These are phyloP conservation scores for Pleurotus pulmonarius DNA, from an alignment of 768 basidiomycete genomes.

Conservation along the genomic window DNA sequence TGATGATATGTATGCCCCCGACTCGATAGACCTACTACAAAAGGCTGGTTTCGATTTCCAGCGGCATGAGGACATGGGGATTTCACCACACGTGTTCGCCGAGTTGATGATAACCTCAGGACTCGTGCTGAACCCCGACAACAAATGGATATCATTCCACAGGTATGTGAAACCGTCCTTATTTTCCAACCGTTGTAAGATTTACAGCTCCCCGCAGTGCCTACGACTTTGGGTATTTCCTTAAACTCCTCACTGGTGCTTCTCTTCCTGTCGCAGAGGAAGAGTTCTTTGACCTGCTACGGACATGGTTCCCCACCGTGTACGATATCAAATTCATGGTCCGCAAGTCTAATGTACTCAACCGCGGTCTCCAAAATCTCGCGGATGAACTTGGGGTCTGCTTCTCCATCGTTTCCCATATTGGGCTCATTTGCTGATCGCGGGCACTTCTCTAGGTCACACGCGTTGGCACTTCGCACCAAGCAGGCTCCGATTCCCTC, in stretches of 20 bases:
- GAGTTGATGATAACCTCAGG: conserved; percentile 97
- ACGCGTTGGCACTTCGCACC: conserved; percentile 76
- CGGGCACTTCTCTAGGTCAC: conserved; percentile 57
- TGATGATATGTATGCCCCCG: conserved; percentile 98
- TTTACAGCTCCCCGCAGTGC: conserved; percentile 52
- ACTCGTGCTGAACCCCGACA: conserved; percentile 82
- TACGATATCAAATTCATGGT: conserved; percentile 99
- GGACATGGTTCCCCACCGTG: conserved; percentile 91
- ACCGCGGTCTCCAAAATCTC: conserved; percentile 90
- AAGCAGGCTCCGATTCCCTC: conserved; percentile 96
- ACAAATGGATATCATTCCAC: conserved; percentile 97
- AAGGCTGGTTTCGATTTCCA: conserved; percentile 97
- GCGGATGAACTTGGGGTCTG: conserved; percentile 92
- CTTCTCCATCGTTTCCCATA: background rate
- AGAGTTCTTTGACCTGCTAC: conserved; percentile 82
- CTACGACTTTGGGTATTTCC: conserved; percentile 98
- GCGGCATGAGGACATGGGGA: conserved; percentile 89
- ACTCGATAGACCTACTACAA: conserved; percentile 90
- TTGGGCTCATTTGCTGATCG: background rate
- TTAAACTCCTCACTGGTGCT: conserved; percentile 85
- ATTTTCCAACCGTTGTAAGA: background rate
- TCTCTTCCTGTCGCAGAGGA: conserved; percentile 88
- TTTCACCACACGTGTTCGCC: conserved; percentile 90
- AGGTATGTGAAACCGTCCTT: conserved; percentile 46
- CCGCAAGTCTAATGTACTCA: conserved; percentile 79